Conservation (phyloP, 305 asterid species). For the Rubia balearica region DNA sequence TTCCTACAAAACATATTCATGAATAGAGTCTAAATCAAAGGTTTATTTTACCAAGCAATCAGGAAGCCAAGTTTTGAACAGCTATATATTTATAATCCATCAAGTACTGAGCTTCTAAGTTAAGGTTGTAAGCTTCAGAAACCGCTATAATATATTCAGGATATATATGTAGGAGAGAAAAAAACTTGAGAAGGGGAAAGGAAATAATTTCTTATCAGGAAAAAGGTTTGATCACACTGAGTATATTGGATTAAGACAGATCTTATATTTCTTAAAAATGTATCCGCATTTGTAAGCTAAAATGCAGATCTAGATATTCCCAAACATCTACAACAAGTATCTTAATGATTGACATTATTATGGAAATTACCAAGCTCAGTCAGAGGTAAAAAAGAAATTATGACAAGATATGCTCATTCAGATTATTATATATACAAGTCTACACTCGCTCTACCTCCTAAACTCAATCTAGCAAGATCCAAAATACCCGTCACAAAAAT, state of each 20-base stretch:
- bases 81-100: not conserved
- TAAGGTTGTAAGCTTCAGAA: not conserved
- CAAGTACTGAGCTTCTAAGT: not conserved
- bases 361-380: not conserved
- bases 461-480: not conserved
- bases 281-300: not conserved
- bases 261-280: not conserved
- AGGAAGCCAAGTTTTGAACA: not conserved
- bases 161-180: not conserved
- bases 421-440: not conserved
- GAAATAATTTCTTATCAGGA: not conserved
- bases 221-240: not conserved
- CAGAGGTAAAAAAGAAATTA: not conserved
- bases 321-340: not conserved
- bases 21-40: not conserved
- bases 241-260: not conserved
- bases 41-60: not conserved
- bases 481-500: not conserved
- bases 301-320: constrained; percentile 5
- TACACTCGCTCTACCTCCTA: not conserved
- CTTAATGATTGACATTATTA: not conserved
- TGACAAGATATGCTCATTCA: not conserved
- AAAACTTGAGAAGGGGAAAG: not conserved
- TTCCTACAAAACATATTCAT: constrained; percentile 37
- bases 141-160: not conserved